A percentile compares a stretch with the other conserved stretches of the same genome.
Conservation (phyloP, 2,329 filamentous ascomycete genomes). For the Venturia pyrina region DNA sequence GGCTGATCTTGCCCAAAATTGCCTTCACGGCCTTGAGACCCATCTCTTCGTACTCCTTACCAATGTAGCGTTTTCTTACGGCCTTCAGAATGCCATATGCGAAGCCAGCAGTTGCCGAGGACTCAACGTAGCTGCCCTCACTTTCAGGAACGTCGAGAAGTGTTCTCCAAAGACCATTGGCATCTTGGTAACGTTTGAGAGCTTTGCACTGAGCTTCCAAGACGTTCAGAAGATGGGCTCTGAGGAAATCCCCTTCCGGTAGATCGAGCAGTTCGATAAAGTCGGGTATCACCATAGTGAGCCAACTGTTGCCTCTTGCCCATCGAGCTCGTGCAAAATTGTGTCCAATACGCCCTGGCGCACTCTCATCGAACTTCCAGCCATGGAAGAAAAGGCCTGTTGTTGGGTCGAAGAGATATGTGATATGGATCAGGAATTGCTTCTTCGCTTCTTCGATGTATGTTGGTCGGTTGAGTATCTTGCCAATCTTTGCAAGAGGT, state of each 20-base stretch:
- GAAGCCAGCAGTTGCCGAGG: slow-evolving; percentile 71
- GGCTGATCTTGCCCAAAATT: slow-evolving; percentile 55
- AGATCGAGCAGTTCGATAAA: slow-evolving; percentile 65
- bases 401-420: slow-evolving; percentile 64
- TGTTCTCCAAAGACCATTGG: slow-evolving; percentile 62
- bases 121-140: slow-evolving; percentile 64
- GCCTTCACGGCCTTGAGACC: slow-evolving; percentile 58
- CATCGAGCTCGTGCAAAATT: slow-evolving; percentile 47
- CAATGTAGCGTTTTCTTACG: slow-evolving; percentile 58
- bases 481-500: slow-evolving; percentile 69
- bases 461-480: slow-evolving; percentile 56
- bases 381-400: slow-evolving; percentile 73
- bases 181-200: slow-evolving; percentile 48
- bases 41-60: slow-evolving; percentile 48
- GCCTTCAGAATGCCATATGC: slow-evolving; percentile 72
- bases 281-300: slow-evolving; percentile 76
- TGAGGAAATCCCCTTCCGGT: slow-evolving; percentile 48
- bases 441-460: slow-evolving; percentile 70
- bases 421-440: slow-evolving; percentile 68
- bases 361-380: slow-evolving; percentile 62
- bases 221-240: slow-evolving; percentile 49
- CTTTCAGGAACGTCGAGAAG: slow-evolving; percentile 56
- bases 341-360: slow-evolving; percentile 40
- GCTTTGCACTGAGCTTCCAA: slow-evolving; percentile 61
- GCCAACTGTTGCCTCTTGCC: slow-evolving; percentile 59